Conservation (phyloP, 441 rosid genomes). For the Jatropha podagrica region DNA sequence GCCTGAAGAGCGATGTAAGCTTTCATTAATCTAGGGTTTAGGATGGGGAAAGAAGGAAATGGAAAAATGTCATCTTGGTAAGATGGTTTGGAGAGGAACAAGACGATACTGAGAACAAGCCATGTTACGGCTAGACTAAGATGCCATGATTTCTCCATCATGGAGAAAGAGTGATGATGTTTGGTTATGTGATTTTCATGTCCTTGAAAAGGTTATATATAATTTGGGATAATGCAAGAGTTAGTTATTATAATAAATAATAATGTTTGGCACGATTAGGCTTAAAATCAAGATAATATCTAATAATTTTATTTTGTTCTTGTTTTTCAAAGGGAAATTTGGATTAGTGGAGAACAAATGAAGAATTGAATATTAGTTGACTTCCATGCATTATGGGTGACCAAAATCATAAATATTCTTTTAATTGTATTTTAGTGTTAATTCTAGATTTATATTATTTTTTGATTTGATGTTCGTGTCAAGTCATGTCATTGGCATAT, state of each 20-base stretch:
- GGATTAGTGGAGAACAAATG: background rate
- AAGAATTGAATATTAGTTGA: background rate
- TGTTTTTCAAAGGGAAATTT: background rate
- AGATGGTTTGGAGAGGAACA: constrained; percentile 28
- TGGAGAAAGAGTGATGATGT: background rate
- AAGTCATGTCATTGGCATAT: background rate
- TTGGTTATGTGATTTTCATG: background rate
- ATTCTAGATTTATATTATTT: background rate
- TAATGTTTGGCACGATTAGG: background rate
- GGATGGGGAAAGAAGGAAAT: constrained; percentile 20
- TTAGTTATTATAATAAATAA: background rate
- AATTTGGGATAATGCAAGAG: background rate
- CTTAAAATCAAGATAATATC: background rate
- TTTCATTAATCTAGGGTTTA: constrained; percentile 51
- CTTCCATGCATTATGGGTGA: background rate
- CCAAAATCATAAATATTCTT: background rate
- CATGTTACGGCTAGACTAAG: constrained; percentile 18
- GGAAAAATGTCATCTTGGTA: constrained; percentile 18
- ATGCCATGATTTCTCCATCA: constrained; percentile 24
- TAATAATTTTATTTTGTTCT: background rate
- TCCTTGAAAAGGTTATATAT: background rate
- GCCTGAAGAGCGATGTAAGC: constrained; percentile 76
- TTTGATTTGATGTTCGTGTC: background rate
- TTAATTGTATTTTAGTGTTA: background rate
- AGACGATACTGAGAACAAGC: constrained; percentile 21